Evolutionary conservation across 164 flowering plant species (phyloP), one percentile per base, ranked within the genome.

Genomic region (Berberis vulgaris): DNA sequence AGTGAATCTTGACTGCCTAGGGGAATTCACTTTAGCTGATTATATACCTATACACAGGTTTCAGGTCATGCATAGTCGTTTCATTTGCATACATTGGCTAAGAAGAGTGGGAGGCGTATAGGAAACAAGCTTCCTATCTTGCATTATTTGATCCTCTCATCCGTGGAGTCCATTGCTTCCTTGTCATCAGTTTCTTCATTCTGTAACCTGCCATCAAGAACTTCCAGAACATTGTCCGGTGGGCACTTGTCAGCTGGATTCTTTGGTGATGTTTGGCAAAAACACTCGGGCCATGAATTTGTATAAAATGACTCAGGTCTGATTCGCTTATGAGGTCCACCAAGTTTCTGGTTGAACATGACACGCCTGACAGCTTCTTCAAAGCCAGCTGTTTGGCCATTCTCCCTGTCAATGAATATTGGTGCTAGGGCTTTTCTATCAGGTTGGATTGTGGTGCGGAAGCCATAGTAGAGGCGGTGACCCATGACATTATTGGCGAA

Each of bases 231-330:
- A 74, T 88, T 79, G n/a, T 82, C 84, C 39, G 93, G 81, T 47
- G 99, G 97, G 66, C 99, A 94, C 72, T 78, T 78, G 67, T 94
- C 80, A 49, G 82, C 88, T n/a, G 84, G 82, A 71, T 87, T 84
- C 66, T 71, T 41, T 4, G 97, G 68, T n/a, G 83, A 75, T 41
- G 55, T 74, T 71, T 91, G 93, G 66, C 99, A 91, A 74, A 94
- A 94, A 71, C 99, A 94, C 72, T 94, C 97, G 0, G 96, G 96
- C 99, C 99, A 94, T 2, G 99, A 89, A 74, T 94, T 94, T 60
- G 96, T 91, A 65, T 84, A 91, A 74, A 94, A 87, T 10, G 99
- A 94, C 71, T 91, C 97, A 0, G 97, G 99, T 2, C 74, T 55
- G n/a, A 91, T 65, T 43, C 99, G 82, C 72, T 85, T 81, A 67